Base-by-base conservation (phyloP, 345 rosid species). In the Cardiospermum halicacabum region DNA sequence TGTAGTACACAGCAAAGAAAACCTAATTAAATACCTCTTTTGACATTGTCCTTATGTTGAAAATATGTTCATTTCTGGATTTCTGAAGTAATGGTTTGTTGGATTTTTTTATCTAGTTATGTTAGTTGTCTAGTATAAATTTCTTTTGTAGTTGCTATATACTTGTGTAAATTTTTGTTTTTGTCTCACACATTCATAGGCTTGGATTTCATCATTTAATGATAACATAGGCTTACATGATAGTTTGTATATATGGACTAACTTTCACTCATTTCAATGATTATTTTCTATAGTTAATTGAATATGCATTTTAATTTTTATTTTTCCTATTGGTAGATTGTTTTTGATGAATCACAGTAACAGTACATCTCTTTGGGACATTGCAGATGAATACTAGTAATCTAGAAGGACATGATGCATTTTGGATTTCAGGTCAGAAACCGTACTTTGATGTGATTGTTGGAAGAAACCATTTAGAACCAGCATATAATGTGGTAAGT, bases 351-450 rank as follows among this genome's bases (percentile, higher is more conserved):
- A n/a, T 61, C 30, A 51, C 58, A 34, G 50, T 43, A 42, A 28
- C 13, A 7, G 25, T 22, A 10, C 13, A 43, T 28, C 24, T 28
- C 24, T 27, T 42, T 25, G 58, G n/a, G 21, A 53, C 30, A 25
- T 56, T 66, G 56, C 62, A 66, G 32, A 56, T 30, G 37, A 31
- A 25, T 39, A 26, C 5, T 31, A 16, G 13, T 18, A 48, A 34
- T 34, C 25, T 55, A 61, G 60, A 30, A 28, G 34, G 34, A 3
- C 71, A 47, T 48, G 68, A 69, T 65, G 78, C 60, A 53, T 69
- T 53, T 42, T 65, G 78, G 74, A 60, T 68, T 1, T 65, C 66
- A 16, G 69, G 74, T 3, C 65, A 71, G 71, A 74, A 66, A 36
- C 78, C 78, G 9, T 74, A 47, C 68, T 74, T 74, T 5, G 37